Evolutionary conservation across 164 flowering plant species (phyloP).

Genomic region (Kingdonia uniflora): DNA sequence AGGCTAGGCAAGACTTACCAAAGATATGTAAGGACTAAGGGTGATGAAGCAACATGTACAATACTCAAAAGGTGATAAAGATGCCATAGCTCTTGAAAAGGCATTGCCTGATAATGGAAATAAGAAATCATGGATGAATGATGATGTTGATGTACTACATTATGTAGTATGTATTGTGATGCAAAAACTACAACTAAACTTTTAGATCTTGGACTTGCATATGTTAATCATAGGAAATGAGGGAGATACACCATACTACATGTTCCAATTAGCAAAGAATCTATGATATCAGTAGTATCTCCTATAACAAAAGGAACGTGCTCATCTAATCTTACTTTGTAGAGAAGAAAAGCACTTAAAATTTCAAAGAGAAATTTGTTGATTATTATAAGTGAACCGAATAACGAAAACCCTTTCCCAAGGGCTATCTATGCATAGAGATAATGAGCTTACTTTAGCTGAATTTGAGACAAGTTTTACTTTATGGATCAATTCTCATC

Average conservation of each 20-base stretch:
- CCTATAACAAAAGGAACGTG: constrained; percentile 80
- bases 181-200: constrained; percentile 70
- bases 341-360: constrained; percentile 81
- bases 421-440: constrained; percentile 79
- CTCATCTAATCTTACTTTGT: constrained; percentile 55
- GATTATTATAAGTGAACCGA: constrained; percentile 42
- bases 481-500: no score
- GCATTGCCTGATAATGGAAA: constrained; percentile 39
- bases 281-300: constrained; percentile 74
- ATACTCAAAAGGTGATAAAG: no score
- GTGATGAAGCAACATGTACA: no score
- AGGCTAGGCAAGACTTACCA: no score
- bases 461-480: no score
- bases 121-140: constrained; percentile 47
- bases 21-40: no score
- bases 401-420: constrained; percentile 59
- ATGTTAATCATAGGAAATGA: constrained; percentile 51
- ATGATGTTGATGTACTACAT: constrained; percentile 77
- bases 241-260: constrained; percentile 80
- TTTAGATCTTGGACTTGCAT: constrained; percentile 75
- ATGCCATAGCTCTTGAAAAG: constrained; percentile 63
- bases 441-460: no score
- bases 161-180: constrained; percentile 89
- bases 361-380: constrained; percentile 56
- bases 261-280: constrained; percentile 77